Base-by-base conservation (phyloP, 108 stramenopile species). In the Halocafeteria seosinensis region DNA sequence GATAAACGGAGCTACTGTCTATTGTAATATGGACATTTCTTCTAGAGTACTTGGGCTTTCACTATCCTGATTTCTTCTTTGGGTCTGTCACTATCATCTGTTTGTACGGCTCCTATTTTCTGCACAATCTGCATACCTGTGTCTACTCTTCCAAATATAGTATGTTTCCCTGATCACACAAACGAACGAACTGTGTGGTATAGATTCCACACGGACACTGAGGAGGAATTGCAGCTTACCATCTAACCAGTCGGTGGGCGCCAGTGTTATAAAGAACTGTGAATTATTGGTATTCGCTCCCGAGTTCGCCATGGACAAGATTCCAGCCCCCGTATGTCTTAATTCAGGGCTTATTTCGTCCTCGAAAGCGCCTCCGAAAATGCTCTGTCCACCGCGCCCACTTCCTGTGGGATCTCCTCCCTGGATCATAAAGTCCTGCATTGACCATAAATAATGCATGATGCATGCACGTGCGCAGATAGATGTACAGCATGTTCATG, bases 221-320 rank as follows among this genome's bases (percentile, higher is more conserved):
- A n/a, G n/a, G 21, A n/a, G 21, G 42, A 47, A 47, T 47, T 17
- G 17, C 42, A 47, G 89, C 71, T 90, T 91, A 30, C 52, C 52
- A 31, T 75, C 74, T 9, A 75, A 61, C 74, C 74, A 75, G 3
- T 70, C 62, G 9, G 69, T 71, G 13, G 74, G 74, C 2, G 65
- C 70, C 5, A 75, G 66, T 5, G 74, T 75, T 31, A 91, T 81
- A 66, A 86, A 91, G 64, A 91, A 91, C 65, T 91, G 90, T 53
- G 76, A 77, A 6, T 85, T 84, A 60, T 91, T 91, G n/a, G 90
- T 87, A 68, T 91, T 63, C 25, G 70, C 68, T 5, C 90, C 90
- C 28, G 79, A 74, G 68, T 91, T 91, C 31, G 90, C 90, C 74
- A 70, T 64, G 31, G 34, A 33, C 21, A 72, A 33, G 50, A 72